These are phyloP conservation scores for Stereum hirsutum DNA, from an alignment of 1,284 basidiomycete genomes.

Conservation along the genomic window DNA sequence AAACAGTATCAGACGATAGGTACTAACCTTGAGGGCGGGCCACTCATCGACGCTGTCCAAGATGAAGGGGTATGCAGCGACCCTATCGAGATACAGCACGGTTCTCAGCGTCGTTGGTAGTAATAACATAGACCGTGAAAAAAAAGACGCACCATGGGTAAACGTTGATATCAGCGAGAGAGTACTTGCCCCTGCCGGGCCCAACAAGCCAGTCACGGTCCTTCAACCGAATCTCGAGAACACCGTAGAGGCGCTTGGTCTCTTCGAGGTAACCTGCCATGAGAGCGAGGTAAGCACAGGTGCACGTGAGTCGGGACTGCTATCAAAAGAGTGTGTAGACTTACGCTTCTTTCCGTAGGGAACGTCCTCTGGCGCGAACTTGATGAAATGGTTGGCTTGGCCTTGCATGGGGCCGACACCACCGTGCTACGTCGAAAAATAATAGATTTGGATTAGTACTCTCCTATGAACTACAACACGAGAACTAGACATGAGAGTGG, in stretches of 20 bases:
- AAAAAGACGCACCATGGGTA: slow-evolving; percentile 35
- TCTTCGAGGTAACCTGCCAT: slow-evolving; percentile 60
- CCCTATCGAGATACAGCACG: not conserved
- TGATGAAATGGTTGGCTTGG: slow-evolving; percentile 58
- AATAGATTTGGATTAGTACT: not conserved
- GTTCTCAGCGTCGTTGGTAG: slow-evolving; percentile 6
- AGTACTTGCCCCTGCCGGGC: slow-evolving; percentile 53
- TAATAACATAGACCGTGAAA: slow-evolving; percentile 11
- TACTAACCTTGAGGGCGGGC: slow-evolving; percentile 38
- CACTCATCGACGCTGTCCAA: slow-evolving; percentile 24
- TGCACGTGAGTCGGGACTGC: too few relatives aligned
- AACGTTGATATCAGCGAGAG: slow-evolving; percentile 57
- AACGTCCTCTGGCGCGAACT: slow-evolving; percentile 50
- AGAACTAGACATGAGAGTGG: too few relatives aligned
- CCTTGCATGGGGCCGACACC: slow-evolving; percentile 74
- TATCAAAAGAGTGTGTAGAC: slow-evolving; percentile 9
- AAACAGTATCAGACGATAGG: not conserved
- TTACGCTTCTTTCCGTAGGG: slow-evolving; percentile 56
- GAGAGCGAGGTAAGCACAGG: not conserved
- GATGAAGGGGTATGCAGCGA: not conserved
- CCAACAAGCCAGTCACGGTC: slow-evolving; percentile 66
- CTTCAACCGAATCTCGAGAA: slow-evolving; percentile 62
- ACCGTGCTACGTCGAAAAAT: slow-evolving; percentile 35
- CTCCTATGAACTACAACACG: too few relatives aligned
- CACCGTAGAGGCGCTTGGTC: slow-evolving; percentile 69